These are phyloP conservation scores for Actinomucor elegans DNA, from an alignment of 371 early-diverging fungal genomes.

Conservation along the genomic window DNA sequence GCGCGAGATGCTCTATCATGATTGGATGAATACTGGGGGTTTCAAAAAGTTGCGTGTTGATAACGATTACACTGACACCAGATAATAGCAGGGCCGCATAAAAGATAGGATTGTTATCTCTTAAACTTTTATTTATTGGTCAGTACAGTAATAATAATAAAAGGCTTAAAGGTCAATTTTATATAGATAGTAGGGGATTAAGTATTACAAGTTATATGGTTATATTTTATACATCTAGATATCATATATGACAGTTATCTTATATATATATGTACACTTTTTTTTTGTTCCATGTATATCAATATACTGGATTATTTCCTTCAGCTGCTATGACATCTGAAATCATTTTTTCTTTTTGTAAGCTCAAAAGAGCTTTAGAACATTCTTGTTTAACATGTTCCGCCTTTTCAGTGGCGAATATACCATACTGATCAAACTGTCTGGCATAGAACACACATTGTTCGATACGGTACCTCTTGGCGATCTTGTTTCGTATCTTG, in stretches of 20 bases:
- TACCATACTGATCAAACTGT: slow-evolving; percentile 28
- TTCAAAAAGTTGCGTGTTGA: background rate
- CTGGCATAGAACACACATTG: slow-evolving; percentile 44
- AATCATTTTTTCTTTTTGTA: slow-evolving; percentile 38
- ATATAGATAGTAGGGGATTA: too few species aligned
- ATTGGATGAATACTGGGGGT: background rate
- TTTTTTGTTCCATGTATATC: background rate
- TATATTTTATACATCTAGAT: too few species aligned
- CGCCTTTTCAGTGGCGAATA: slow-evolving; percentile 25
- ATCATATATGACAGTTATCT: too few species aligned
- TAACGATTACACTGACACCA: too few species aligned
- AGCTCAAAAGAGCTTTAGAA: slow-evolving; percentile 29
- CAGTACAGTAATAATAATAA: too few species aligned
- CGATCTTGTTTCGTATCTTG: slow-evolving; percentile 21
- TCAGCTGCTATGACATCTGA: slow-evolving; percentile 6
- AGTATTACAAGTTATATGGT: too few species aligned
- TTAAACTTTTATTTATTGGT: too few species aligned
- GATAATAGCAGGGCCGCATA: too few species aligned
- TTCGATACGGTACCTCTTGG: slow-evolving; percentile 38
- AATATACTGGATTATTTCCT: background rate
- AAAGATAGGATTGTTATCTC: too few species aligned
- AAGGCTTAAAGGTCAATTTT: too few species aligned
- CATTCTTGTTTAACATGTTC: slow-evolving; percentile 40
- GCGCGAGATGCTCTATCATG: too few species aligned
- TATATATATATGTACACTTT: background rate